Evolutionary conservation across 176 grass and related monocot species (phyloP).

Genomic region (Carex littledalei): DNA sequence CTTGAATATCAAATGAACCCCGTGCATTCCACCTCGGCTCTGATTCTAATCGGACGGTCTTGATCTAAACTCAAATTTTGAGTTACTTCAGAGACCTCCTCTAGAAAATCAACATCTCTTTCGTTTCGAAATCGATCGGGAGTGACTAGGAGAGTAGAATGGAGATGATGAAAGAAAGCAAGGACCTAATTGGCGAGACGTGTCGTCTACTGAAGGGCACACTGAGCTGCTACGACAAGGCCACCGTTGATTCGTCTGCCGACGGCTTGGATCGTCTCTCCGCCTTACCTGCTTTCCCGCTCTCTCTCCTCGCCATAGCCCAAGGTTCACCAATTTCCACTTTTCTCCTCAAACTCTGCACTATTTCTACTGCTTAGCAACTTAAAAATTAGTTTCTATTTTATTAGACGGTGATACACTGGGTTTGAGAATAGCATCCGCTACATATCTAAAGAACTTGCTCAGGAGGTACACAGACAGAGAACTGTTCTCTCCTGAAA

Average conservation of each 20-base stretch:
- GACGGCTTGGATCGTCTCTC: slow-evolving; percentile 40
- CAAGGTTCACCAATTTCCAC: slow-evolving; percentile 30
- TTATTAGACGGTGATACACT: slow-evolving; percentile 44
- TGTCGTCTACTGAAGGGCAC: slow-evolving; percentile 51
- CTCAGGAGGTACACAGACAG: slow-evolving; percentile 28
- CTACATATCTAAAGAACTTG: slow-evolving; percentile 76
- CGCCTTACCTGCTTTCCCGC: slow-evolving; percentile 36
- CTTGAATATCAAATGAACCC: no score
- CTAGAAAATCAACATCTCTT: no score
- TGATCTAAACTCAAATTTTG: no score
- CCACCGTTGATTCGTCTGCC: slow-evolving; percentile 41
- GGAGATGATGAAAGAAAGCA: slow-evolving; percentile 30
- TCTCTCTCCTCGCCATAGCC: slow-evolving; percentile 66
- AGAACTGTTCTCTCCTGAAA: slow-evolving; percentile 9
- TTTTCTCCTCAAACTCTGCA: background rate
- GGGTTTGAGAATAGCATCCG: slow-evolving; percentile 61
- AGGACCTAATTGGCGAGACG: slow-evolving; percentile 8
- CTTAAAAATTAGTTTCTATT: background rate
- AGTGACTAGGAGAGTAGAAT: background rate
- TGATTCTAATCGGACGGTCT: no score
- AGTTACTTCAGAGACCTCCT: no score
- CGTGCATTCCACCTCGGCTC: no score
- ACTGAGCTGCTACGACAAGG: slow-evolving; percentile 54
- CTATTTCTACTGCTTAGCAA: background rate
- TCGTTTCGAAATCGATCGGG: no score